Conservation (phyloP, 805 yeast species). For the Naumovozyma castellii region DNA sequence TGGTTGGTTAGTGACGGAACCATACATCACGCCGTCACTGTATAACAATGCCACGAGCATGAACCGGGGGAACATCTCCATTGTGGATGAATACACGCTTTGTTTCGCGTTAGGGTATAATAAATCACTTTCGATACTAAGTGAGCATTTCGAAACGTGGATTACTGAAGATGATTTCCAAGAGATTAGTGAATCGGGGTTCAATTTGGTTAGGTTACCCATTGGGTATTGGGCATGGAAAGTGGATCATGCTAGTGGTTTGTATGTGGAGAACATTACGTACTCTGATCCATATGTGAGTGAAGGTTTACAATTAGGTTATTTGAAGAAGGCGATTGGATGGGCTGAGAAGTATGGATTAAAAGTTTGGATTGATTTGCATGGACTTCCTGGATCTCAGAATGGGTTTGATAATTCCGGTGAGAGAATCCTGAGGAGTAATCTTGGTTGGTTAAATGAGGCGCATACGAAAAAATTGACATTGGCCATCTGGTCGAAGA, state of each 20-base stretch:
- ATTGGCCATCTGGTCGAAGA: slow-evolving; percentile 38
- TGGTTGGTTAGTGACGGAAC: slow-evolving; percentile 67
- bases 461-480: slow-evolving; percentile 39
- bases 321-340: slow-evolving; percentile 51
- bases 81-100: slow-evolving; percentile 52
- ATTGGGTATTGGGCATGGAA: slow-evolving; percentile 77
- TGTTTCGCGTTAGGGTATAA: slow-evolving; percentile 41
- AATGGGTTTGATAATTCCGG: slow-evolving; percentile 85
- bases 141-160: slow-evolving; percentile 49
- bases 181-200: slow-evolving; percentile 42
- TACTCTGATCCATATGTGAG: slow-evolving; percentile 52
- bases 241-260: slow-evolving; percentile 16
- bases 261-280: slow-evolving; percentile 12
- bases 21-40: slow-evolving; percentile 59
- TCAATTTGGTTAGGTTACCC: slow-evolving; percentile 67
- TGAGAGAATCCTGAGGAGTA: slow-evolving; percentile 36
- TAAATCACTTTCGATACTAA: slow-evolving; percentile 35
- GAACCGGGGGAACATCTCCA: slow-evolving; percentile 18
- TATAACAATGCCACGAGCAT: slow-evolving; percentile 27
- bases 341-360: slow-evolving; percentile 58
- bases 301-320: slow-evolving; percentile 47
- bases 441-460: slow-evolving; percentile 36
- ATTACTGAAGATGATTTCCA: slow-evolving; percentile 50
- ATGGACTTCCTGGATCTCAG: slow-evolving; percentile 78
- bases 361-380: slow-evolving; percentile 67